Evolutionary conservation across 2,329 filamentous ascomycete species (phyloP), one percentile per base, ranked within the genome.

Genomic region (Rutstroemia sp.): DNA sequence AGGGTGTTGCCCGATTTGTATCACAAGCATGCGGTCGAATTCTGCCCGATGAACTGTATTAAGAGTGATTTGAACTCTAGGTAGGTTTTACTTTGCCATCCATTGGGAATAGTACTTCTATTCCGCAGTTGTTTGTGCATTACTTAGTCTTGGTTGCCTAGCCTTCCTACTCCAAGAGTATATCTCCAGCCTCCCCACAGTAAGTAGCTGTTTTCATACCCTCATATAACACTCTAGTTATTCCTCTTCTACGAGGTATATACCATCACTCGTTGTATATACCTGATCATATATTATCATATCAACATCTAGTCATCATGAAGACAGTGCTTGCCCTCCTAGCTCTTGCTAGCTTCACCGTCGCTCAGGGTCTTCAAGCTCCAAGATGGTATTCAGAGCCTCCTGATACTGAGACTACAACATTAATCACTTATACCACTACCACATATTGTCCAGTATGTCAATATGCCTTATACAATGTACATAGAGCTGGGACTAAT

Each of bases 361-460:
- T 57, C 34, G 54, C 48, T 52, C 48, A 57, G 27, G 54, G 41
- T 10, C 27, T 55, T 19, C 53, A 50, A 19, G 38, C 39, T 47
- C 19, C 44, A 42, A 52, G 54, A 51, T 55, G 53, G 54, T 34
- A 52, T 27, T 52, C 48, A 2, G 52, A 23, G 37, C 48, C 54
- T 47, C 48, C 42, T 47, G 25, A 52, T 19, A 53, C 48, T 25
- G 48, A 45, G 44, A 56, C 54, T 30, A 52, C 48, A 19, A 47
- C 42, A 12, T 39, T 50, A 19, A 47, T 49, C 16, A 56, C 54
- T 9, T 56, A 38, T 9, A 56, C 54, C 23, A 52, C 54, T 21
- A 56, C 54, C 38, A 56, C 54, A 8, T 37, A 45, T 39, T 56
- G 54, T 14, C 54, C 54, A 19, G 54, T 56, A 39, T 46, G 41